A percentile compares a stretch with the other conserved stretches of the same genome.
These are phyloP conservation scores for Mortierella sp. DNA, from an alignment of 371 early-diverging fungal species.

Conservation along the genomic window DNA sequence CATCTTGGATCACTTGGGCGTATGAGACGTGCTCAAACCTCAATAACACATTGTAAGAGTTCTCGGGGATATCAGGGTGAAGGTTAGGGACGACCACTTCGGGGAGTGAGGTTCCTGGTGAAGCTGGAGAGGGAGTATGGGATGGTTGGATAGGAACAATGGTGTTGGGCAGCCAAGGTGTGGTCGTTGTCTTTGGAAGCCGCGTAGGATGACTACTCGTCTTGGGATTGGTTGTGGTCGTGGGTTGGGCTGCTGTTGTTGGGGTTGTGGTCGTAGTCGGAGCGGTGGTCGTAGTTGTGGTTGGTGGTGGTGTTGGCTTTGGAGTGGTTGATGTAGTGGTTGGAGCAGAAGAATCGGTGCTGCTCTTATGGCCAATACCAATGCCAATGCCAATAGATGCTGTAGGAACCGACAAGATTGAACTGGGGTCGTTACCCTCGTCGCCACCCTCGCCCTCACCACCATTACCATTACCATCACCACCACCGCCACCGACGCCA, in stretches of 20 bases:
- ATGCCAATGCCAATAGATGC: no score
- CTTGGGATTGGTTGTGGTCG: not conserved
- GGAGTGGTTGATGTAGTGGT: not conserved
- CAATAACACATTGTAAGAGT: slow-evolving; percentile 36
- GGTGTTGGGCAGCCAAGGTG: slow-evolving; percentile 41
- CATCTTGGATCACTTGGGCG: slow-evolving; percentile 40
- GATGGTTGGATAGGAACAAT: slow-evolving; percentile 34
- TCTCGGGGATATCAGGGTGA: slow-evolving; percentile 22
- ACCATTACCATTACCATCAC: no score
- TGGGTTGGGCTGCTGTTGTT: slow-evolving; percentile 8
- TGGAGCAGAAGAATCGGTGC: not conserved
- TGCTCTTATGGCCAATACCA: not conserved
- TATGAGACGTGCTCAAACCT: slow-evolving; percentile 41
- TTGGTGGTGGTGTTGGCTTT: not conserved
- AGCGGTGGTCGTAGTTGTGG: not conserved
- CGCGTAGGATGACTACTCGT: slow-evolving; percentile 3
- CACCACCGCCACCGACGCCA: no score
- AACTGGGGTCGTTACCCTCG: no score
- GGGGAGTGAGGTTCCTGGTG: slow-evolving; percentile 41
- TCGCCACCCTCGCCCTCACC: no score
- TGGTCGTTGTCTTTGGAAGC: slow-evolving; percentile 21
- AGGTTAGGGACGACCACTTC: slow-evolving; percentile 42
- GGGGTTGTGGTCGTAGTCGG: slow-evolving; percentile 8
- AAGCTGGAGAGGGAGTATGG: slow-evolving; percentile 16
- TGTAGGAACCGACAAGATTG: no score